phyloP scores from a whole-genome alignment of 345 rosid genomes.

The Excoecaria cochinchinensis region DNA sequence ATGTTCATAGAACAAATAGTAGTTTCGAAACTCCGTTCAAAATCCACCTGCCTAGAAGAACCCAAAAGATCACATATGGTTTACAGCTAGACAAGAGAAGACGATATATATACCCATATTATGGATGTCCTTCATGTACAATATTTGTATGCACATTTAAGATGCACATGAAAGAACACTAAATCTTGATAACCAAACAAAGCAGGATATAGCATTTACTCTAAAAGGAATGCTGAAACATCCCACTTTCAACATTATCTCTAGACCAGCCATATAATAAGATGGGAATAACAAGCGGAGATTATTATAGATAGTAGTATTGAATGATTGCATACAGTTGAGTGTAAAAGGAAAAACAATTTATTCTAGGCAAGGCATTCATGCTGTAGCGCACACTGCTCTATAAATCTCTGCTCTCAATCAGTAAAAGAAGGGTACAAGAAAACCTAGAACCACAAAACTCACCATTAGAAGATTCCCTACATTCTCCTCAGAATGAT shows the following conservation, averaged over 20 bases:
- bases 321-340: not conserved
- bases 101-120: not conserved
- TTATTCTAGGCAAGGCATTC: not conserved
- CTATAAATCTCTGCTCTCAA: not conserved
- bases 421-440: not conserved
- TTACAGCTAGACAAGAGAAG: not conserved
- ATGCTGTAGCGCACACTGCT: conserved; percentile 1
- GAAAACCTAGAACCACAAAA: conserved; percentile 12
- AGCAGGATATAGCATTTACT: not conserved
- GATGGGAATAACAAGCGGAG: not conserved
- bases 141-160: not conserved
- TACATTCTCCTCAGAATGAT: conserved; percentile 70
- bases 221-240: not conserved
- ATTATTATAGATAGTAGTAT: not conserved
- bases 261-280: not conserved
- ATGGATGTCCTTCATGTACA: not conserved
- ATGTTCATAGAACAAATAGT: not conserved
- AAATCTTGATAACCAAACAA: not conserved
- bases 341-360: not conserved
- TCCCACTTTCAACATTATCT: no score
- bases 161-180: not conserved
- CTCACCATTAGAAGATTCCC: conserved; percentile 94
- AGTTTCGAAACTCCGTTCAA: not conserved
- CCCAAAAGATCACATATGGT: not conserved
- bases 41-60: not conserved